Evolutionary conservation across 2,329 filamentous ascomycete genomes (phyloP), one percentile per base, ranked within the genome.

Genomic region (Pseudogymnoascus sp.): DNA sequence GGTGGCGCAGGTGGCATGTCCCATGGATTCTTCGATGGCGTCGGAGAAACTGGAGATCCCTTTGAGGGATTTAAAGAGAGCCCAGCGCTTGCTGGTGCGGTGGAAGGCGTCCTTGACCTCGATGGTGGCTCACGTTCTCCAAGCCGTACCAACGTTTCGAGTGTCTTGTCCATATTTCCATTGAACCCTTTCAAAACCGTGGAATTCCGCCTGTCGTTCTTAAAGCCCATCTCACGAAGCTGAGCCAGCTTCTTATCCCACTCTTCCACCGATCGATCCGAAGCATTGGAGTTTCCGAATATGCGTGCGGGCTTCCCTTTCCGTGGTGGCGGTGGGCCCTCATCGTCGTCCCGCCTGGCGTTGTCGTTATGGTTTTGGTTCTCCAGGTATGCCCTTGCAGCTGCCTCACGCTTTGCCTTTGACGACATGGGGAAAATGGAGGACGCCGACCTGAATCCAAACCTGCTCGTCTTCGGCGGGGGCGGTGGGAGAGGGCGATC

Each of bases 171-270:
- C 62, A 99, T 71, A 70, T 94, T 92, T 3, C 93, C 92, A 69
- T 88, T 86, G 30, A 95, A 81, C 2, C 89, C 88, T 71, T 92
- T 92, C 16, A 99, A 77, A 25, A 97, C 86, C 59, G 88, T 85
- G 4, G 85, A 80, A 70, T 97, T 97, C 63, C 89, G 85, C 67
- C 88, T 89, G 41, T 88, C 86, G 71, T 99, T 92, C 3, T 78
- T 79, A 69, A 99, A 99, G 0, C 94, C 94, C 92, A 97, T 96
- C 61, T 97, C 92, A 61, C 86, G 84, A 62, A 99, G 76, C 59
- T 85, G 86, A 2, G 80, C 79, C 71, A 97, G 75, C 73, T 97
- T 97, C 58, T 82, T 80, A 43, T 95, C 90, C 60, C 86, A 81
- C 66, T 88, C 80, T 6, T 54, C 25, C 60, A 63, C 14, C 12